Evolutionary conservation across 2,329 filamentous ascomycete species (phyloP), one percentile per base, ranked within the genome.

Genomic region (Fusarium torulosum): DNA sequence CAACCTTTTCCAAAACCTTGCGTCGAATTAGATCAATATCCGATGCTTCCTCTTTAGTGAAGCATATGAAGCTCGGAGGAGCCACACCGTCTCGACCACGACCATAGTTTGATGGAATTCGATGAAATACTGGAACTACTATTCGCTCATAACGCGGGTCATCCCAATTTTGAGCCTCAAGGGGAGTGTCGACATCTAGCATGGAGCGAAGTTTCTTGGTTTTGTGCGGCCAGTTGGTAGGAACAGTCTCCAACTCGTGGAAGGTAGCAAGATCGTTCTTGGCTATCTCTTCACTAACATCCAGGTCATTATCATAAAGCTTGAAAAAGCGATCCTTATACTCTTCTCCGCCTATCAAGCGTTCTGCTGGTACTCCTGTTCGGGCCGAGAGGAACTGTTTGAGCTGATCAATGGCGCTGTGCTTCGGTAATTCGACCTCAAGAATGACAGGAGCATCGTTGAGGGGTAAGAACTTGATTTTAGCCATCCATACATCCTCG

Each of bases 301-400:
- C 84, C 9, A 78, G 76, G 6, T 80, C 81, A 72, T 97, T 92
- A 23, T 93, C 87, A 69, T 96, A 94, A 49, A 93, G 85, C 75
- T 94, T 95, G 83, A 94, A 98, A 78, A 97, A 94, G 71, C 90
- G 93, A 70, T 88, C 84, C 70, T 88, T 91, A 76, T 93, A 97
- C 50, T 96, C 88, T 74, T 99, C 96, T 2, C 88, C 90, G 15
- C 90, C 89, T 75, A 97, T 88, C n/a, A 97, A 76, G 14, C 88
- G 86, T 46, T 89, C 85, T 49, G 83, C 75, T 55, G 85, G 88
- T 38, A 94, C 84, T 35, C 86, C 90, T 3, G 89, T 87, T 49
- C 90, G 86, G 50, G 83, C 84, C n/a, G 90, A 89, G 35, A 95
- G 80, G 74, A 87, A 90, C 51, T 87, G 85, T 76, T 94, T 95